Percentiles rank a stretch among this genome's conserved stretches.
Conservation (phyloP, 1,139 yeast species). For the Lodderomyces margitis region DNA sequence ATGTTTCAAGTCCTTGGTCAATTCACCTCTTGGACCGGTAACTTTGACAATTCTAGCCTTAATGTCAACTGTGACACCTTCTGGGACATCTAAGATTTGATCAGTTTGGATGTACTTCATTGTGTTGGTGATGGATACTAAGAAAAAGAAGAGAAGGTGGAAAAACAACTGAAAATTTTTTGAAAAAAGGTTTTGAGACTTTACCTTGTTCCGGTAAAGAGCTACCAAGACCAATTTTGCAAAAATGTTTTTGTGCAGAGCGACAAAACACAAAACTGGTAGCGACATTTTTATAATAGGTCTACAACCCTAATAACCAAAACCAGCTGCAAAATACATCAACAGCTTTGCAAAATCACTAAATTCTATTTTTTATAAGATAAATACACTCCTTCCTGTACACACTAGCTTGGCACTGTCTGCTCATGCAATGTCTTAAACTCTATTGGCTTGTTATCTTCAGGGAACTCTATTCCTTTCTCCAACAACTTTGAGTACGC, state of each 20-base stretch:
- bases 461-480: slow-evolving; percentile 66
- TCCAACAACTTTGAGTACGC: slow-evolving; percentile 73
- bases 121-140: slow-evolving; percentile 6
- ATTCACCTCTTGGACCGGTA: slow-evolving; percentile 97
- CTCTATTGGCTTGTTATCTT: slow-evolving; percentile 40
- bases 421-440: slow-evolving; percentile 78
- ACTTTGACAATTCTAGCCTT: slow-evolving; percentile 90
- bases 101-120: slow-evolving; percentile 97
- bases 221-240: not conserved
- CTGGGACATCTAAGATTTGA: slow-evolving; percentile 90
- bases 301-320: not conserved
- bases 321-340: not conserved
- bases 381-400: not conserved
- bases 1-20: slow-evolving; percentile 90
- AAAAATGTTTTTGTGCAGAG: not conserved
- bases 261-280: not conserved
- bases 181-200: not conserved
- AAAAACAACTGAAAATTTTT: slow-evolving; percentile 4
- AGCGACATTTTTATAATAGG: not conserved
- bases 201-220: not conserved
- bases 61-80: slow-evolving; percentile 88
- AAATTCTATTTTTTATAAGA: not conserved
- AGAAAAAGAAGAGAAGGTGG: not conserved
- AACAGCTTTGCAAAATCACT: too few species aligned
- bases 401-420: slow-evolving; percentile 13